phyloP scores from a whole-genome alignment of 257 asterid genomes.

The Solanum corneliomulleri region DNA sequence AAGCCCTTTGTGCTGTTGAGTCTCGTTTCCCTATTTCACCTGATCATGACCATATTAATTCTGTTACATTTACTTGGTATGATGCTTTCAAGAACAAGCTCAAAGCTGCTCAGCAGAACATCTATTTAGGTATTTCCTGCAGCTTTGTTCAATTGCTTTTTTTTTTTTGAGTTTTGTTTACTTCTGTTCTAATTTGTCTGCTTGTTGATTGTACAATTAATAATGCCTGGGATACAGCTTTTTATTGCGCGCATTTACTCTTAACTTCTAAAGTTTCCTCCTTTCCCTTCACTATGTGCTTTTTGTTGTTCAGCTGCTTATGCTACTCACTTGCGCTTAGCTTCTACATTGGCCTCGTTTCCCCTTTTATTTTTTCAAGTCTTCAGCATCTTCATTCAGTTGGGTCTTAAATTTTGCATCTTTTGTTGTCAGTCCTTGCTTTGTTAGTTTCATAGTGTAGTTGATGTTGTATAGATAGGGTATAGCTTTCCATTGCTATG shows the following conservation, averaged over 20 bases:
- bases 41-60: conserved; percentile 69
- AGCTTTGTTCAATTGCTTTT: not conserved
- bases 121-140: conserved; percentile 57
- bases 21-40: conserved; percentile 91
- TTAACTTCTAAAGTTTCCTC: not conserved
- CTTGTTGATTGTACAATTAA: not conserved
- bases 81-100: conserved; percentile 78
- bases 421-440: not conserved
- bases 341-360: not conserved
- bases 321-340: not conserved
- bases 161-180: not conserved
- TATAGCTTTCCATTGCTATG: not conserved
- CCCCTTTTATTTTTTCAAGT: not conserved
- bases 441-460: not conserved
- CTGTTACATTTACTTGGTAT: conserved; percentile 81
- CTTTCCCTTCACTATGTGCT: not conserved
- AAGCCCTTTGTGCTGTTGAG: conserved; percentile 93
- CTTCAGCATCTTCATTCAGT: not conserved
- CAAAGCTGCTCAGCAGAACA: conserved; percentile 80
- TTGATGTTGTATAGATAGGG: not conserved
- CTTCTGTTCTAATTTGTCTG: not conserved
- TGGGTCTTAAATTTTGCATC: not conserved
- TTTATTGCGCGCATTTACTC: not conserved
- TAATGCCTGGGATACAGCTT: not conserved
- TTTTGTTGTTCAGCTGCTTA: not conserved